phyloP scores from a whole-genome alignment of 148 eudicot species.

The Dysphania ambrosioides region DNA sequence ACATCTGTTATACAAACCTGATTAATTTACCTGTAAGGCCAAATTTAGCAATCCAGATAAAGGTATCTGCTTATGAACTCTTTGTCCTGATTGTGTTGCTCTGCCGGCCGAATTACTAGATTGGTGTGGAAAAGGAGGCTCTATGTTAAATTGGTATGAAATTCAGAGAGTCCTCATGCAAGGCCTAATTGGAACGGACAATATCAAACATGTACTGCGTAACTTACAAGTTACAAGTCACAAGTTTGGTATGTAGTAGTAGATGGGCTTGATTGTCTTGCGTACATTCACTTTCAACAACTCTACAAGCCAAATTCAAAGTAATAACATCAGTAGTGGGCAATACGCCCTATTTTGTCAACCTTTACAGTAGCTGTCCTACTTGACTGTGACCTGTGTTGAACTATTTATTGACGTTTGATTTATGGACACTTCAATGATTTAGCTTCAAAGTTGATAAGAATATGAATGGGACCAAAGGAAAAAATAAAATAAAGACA shows the following conservation, averaged over 20 bases:
- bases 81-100: neutral
- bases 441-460: too few relatives aligned
- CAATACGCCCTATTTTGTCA: neutral
- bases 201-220: too few relatives aligned
- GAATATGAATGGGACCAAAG: neutral
- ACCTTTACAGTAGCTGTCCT: too few relatives aligned
- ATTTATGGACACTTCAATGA: too few relatives aligned
- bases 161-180: too few relatives aligned
- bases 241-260: too few relatives aligned
- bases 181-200: too few relatives aligned
- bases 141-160: too few relatives aligned
- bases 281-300: neutral
- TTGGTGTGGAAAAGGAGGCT: too few relatives aligned
- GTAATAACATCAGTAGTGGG: neutral
- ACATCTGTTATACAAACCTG: neutral
- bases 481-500: neutral
- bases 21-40: neutral
- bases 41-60: neutral
- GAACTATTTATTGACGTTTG: neutral
- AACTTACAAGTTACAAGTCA: neutral
- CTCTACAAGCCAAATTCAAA: too few relatives aligned
- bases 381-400: neutral
- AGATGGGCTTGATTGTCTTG: neutral
- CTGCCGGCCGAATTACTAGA: neutral
- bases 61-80: neutral